Evolutionary conservation across 352 stramenopile species (phyloP), one percentile per base, ranked within the genome.

Genomic region (Globisporangium yorkense): DNA sequence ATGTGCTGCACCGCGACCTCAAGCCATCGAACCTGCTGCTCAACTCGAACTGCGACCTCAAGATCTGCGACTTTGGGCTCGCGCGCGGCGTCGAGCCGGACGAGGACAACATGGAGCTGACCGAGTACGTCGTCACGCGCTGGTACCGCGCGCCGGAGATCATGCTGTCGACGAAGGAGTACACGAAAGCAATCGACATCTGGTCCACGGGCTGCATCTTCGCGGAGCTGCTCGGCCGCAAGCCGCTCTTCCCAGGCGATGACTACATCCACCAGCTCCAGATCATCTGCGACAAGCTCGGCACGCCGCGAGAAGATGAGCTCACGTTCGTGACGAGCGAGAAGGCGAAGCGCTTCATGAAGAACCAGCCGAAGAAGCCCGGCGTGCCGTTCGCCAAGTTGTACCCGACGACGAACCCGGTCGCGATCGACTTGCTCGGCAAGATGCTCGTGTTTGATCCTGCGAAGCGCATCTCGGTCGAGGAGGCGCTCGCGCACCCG

Each of bases 241-340:
- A 95, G 49, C 88, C 89, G 46, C 75, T 98, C n/a, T 97, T 98
- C 47, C 92, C 89, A 6, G 92, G 92, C 1, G 93, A 99, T 55
- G 96, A 99, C 72, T 99, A 99, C 73, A 99, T 99, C 72, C 92
- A 99, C 72, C 97, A 99, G 75, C 92, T 99, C 48, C 87, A 97
- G 73, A 93, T 98, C 66, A 98, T 98, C 56, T 94, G 83, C 61
- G 87, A 97, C 57, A 93, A 96, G 57, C 77, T 97, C 39, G 91
- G 91, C 39, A 96, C 85, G 44, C 87, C 88, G 12, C 70, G 68
- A 29, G 80, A 98, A 48, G 84, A 86, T 0, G 91, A 97, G 35
- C 60, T 97, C 21, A 75, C 94, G 59, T 97, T 97, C 63, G 85
- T 98, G 49, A 95, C 87, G 35, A 97, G 89, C 58, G 85, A 98